Evolutionary conservation across 306 rosid genomes (phyloP).

Genomic region (Herpetospermum pedunculosum): DNA sequence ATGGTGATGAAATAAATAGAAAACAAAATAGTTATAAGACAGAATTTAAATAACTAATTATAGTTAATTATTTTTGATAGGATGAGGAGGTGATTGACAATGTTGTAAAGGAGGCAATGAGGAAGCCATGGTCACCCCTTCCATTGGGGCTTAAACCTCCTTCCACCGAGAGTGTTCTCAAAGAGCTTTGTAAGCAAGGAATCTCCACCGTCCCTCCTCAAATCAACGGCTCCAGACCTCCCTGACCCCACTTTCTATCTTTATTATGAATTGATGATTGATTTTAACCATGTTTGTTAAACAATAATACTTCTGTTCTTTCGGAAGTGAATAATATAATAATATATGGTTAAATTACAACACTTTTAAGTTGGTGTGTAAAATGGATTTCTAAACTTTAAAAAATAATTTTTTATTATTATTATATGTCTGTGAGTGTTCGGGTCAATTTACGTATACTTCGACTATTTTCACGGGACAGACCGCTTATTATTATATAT

Average conservation of each 20-base stretch:
- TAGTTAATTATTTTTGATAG: slow-evolving; percentile 26
- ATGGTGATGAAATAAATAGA: neutral
- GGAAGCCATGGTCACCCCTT: slow-evolving; percentile 82
- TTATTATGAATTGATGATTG: neutral
- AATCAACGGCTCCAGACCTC: slow-evolving; percentile 18
- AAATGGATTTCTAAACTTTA: too few species aligned
- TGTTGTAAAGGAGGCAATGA: slow-evolving; percentile 72
- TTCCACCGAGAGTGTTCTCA: slow-evolving; percentile 59
- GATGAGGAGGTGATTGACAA: slow-evolving; percentile 80
- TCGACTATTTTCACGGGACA: too few species aligned
- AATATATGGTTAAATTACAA: neutral
- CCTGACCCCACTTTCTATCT: neutral
- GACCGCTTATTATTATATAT: too few species aligned
- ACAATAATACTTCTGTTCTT: neutral
- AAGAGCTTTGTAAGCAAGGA: slow-evolving; percentile 76
- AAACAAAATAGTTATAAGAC: neutral
- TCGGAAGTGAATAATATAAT: neutral
- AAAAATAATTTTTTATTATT: too few species aligned
- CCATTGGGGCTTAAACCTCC: slow-evolving; percentile 94
- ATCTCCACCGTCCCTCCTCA: slow-evolving; percentile 52
- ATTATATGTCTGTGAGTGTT: too few species aligned
- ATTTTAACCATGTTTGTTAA: neutral
- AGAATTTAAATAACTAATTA: neutral
- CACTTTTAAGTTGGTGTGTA: too few species aligned
- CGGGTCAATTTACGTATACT: too few species aligned